These are phyloP conservation scores for Perkinsus marinus DNA, from an alignment of 169 alveolate species.

Conservation along the genomic window DNA sequence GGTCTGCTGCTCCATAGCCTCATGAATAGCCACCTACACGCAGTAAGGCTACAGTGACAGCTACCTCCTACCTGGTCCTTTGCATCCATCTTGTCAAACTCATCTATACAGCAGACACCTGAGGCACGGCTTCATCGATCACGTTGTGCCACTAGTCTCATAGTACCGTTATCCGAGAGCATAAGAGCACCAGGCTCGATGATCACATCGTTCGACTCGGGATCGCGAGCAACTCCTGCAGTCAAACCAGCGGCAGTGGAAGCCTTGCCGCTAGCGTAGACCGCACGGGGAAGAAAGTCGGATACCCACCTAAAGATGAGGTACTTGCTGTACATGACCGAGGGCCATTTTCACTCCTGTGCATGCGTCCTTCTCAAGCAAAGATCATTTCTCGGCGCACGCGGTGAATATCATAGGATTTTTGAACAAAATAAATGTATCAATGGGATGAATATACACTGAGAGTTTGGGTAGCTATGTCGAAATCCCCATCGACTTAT, in stretches of 20 bases:
- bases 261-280: constrained; percentile 88
- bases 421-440: too few species aligned
- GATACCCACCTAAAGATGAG: neutral
- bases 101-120: constrained; percentile 85
- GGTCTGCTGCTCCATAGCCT: constrained; percentile 98
- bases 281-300: constrained; percentile 63
- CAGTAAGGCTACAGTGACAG: too few species aligned
- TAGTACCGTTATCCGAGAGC: constrained; percentile 88
- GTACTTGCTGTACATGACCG: too few species aligned
- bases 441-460: too few species aligned
- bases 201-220: constrained; percentile 90
- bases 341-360: too few species aligned
- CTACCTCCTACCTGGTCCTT: constrained; percentile 66
- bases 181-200: constrained; percentile 95
- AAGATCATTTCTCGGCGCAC: too few species aligned
- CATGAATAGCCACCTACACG: constrained; percentile 94
- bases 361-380: too few species aligned
- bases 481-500: too few species aligned
- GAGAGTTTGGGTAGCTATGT: too few species aligned
- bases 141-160: too few species aligned
- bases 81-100: constrained; percentile 92
- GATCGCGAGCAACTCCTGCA: constrained; percentile 89
- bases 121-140: neutral
- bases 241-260: constrained; percentile 94
- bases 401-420: too few species aligned